phyloP scores from a whole-genome alignment of 1,284 basidiomycete species.

The Puccinia coronata region DNA sequence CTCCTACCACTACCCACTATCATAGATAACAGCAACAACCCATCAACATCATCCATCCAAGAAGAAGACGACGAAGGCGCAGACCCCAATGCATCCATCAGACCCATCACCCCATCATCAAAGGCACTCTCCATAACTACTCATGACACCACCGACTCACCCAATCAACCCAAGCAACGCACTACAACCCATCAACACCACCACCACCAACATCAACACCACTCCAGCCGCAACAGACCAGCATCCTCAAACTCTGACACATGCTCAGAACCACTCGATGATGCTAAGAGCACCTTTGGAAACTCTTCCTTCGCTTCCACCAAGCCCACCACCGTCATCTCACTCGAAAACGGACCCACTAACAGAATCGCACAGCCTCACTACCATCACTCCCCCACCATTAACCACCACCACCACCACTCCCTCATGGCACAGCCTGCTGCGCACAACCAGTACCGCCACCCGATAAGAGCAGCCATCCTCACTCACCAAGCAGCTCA shows the following conservation, averaged over 20 bases:
- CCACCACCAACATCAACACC: background rate
- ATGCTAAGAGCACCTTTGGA: constrained; percentile 23
- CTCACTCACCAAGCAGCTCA: too few species aligned
- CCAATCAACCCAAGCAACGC: background rate
- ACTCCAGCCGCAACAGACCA: background rate
- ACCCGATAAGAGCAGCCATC: too few species aligned
- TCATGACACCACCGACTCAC: background rate
- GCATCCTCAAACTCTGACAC: too few species aligned
- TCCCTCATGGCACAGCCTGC: constrained; percentile 31
- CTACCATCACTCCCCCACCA: background rate
- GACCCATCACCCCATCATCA: constrained; percentile 49
- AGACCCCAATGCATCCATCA: constrained; percentile 46
- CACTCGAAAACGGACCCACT: constrained; percentile 22
- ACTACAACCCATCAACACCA: background rate
- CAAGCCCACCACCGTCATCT: constrained; percentile 49
- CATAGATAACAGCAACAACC: background rate
- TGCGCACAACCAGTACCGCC: too few species aligned
- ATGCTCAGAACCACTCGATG: constrained; percentile 20
- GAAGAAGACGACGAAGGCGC: constrained; percentile 4
- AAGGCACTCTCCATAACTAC: constrained; percentile 16
- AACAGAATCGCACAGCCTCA: constrained; percentile 45
- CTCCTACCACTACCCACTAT: constrained; percentile 1
- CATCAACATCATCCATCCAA: background rate
- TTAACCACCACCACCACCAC: background rate
- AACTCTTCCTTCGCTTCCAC: constrained; percentile 44